Evolutionary conservation across 805 yeast species (phyloP).

Genomic region (Martiniozyma abietophila): DNA sequence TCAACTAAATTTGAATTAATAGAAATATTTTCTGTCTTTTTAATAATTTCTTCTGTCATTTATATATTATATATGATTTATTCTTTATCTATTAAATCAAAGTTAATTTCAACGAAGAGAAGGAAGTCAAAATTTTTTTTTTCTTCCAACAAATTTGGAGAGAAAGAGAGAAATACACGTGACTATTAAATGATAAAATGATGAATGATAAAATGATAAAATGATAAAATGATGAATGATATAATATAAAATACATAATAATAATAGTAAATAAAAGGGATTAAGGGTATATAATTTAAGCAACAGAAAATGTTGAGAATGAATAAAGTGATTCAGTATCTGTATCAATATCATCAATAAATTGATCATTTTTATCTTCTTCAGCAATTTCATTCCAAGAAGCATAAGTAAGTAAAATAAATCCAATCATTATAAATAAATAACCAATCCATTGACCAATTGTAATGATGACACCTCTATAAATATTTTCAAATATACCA

Average conservation of each 20-base stretch:
- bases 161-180: neutral
- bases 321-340: constrained; percentile 26
- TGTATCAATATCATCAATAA: constrained; percentile 24
- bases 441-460: constrained; percentile 60
- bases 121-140: too few species aligned
- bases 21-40: constrained; percentile 16
- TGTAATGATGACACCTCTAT: constrained; percentile 52
- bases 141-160: neutral
- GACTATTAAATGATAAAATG: too few species aligned
- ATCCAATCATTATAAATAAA: constrained; percentile 58
- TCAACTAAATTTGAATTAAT: constrained; percentile 22
- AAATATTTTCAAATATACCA: constrained; percentile 63
- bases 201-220: too few species aligned
- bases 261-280: too few species aligned
- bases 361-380: constrained; percentile 31
- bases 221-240: too few species aligned
- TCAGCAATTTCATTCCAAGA: constrained; percentile 53
- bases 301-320: constrained; percentile 1
- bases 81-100: too few species aligned
- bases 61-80: too few species aligned
- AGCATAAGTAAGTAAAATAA: constrained; percentile 52
- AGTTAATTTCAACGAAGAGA: too few species aligned
- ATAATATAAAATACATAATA: too few species aligned
- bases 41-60: constrained; percentile 11
- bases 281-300: too few species aligned